Evolutionary conservation across 1,284 basidiomycete genomes (phyloP), one percentile per base, ranked within the genome.

Genomic region (Cryptococcus jaspeensis): DNA sequence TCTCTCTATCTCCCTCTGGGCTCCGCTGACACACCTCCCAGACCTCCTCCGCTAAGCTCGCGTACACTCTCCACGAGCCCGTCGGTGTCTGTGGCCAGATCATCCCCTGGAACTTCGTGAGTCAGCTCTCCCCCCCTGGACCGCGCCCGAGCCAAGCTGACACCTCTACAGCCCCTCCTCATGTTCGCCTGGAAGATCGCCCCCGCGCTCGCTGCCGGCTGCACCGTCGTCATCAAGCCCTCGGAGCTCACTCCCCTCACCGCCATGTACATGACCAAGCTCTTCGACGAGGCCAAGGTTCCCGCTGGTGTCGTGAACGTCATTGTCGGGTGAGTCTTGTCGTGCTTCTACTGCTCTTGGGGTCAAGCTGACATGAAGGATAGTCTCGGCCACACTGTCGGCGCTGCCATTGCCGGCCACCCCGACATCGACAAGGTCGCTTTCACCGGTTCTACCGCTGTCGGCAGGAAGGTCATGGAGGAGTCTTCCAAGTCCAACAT

Each of bases 111-210:
- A 93, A 94, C 79, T 94, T 92, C 74, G n/a, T n/a, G n/a, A n/a
- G n/a, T n/a, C n/a, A n/a, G n/a, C n/a, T n/a, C n/a, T n/a, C n/a
- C n/a, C n/a, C n/a, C n/a, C n/a, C n/a, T n/a, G n/a, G n/a, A n/a
- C n/a, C n/a, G n/a, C n/a, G n/a, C n/a, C n/a, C n/a, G n/a, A n/a
- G n/a, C n/a, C n/a, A n/a, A n/a, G n/a, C n/a, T n/a, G n/a, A n/a
- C n/a, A n/a, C n/a, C n/a, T n/a, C n/a, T n/a, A n/a, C n/a, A n/a
- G n/a, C 92, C 91, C n/a, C n/a, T 94, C 73, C 85, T 84, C 68
- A 92, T 93, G 91, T 90, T 89, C 86, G 81, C 87, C 11, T 93
- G 92, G 91, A 94, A 94, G 79, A 83, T 93, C 51, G 91, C 86
- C 9, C 92, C 92, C 25, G 92, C 92, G 5, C 82, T 95, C 53